phyloP scores from a whole-genome alignment of 768 basidiomycete genomes.

The Hericium coralloides region DNA sequence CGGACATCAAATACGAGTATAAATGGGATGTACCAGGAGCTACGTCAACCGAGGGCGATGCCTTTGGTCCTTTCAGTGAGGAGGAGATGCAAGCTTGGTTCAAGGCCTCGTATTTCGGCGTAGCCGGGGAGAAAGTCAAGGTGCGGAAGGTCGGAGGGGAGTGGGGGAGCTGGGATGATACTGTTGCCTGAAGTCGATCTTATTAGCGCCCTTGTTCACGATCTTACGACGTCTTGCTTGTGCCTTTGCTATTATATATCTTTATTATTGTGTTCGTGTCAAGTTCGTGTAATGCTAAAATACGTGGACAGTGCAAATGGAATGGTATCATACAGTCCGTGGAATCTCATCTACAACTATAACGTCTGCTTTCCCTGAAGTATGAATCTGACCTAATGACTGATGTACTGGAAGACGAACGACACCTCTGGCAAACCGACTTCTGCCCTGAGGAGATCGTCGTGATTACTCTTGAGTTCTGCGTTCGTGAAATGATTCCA shows the following conservation, averaged over 20 bases:
- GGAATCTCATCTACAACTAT: background rate
- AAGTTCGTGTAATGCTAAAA: background rate
- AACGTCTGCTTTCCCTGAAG: background rate
- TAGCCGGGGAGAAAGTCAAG: conserved; percentile 66
- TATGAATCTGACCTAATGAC: conserved; percentile 42
- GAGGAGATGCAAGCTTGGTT: conserved; percentile 77
- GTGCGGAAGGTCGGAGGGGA: conserved; percentile 57
- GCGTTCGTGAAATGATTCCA: conserved; percentile 97
- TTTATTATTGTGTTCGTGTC: conserved; percentile 3
- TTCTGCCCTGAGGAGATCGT: conserved; percentile 90
- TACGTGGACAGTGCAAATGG: background rate
- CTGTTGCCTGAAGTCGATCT: background rate
- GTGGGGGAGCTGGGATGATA: conserved; percentile 69
- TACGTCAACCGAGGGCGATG: conserved; percentile 34
- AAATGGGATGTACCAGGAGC: conserved; percentile 59
- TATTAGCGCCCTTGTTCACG: too few relatives aligned
- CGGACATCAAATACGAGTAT: conserved; percentile 73
- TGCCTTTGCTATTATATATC: conserved; percentile 1
- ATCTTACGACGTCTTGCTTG: background rate
- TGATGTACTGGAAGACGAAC: conserved; percentile 94
- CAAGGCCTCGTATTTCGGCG: conserved; percentile 75
- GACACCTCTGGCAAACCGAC: conserved; percentile 77
- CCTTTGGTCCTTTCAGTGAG: conserved; percentile 76
- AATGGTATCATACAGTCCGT: background rate
- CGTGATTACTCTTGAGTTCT: conserved; percentile 87